A percentile compares a stretch with the other conserved stretches of the same genome.
Conservation (phyloP, 2,329 filamentous ascomycete genomes). For the Penicillium sp. region DNA sequence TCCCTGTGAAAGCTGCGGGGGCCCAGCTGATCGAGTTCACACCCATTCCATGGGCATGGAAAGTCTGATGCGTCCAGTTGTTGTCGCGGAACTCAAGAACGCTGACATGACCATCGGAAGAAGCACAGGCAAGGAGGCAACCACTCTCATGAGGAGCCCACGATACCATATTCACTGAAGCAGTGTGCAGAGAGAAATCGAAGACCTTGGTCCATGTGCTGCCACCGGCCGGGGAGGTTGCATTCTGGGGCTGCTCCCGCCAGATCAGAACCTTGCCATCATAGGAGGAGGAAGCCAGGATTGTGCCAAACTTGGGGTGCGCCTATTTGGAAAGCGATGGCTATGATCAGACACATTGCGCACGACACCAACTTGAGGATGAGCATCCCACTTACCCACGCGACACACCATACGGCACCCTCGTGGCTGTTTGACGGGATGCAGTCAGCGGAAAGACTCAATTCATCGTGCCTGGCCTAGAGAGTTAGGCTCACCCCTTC, state of each 20-base stretch:
- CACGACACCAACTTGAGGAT: background rate
- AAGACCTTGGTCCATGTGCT: conserved; percentile 81
- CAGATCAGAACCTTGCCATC: conserved; percentile 98
- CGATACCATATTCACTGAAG: conserved; percentile 91
- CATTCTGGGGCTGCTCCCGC: conserved; percentile 68
- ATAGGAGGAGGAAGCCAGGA: conserved; percentile 91
- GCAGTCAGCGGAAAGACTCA: conserved; percentile 14
- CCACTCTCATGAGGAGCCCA: conserved; percentile 98
- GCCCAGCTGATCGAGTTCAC: conserved; percentile 97
- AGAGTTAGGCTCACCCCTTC: conserved; percentile 65
- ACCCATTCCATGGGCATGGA: conserved; percentile 87
- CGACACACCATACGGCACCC: conserved; percentile 94
- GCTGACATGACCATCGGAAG: conserved; percentile 86
- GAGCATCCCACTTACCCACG: conserved; percentile 62
- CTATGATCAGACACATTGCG: conserved; percentile 6
- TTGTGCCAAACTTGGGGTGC: conserved; percentile 97
- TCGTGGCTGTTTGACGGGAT: conserved; percentile 67
- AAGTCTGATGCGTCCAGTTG: conserved; percentile 82
- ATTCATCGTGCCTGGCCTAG: background rate
- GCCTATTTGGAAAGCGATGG: conserved; percentile 49
- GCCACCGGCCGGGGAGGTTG: conserved; percentile 41
- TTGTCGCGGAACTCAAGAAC: conserved; percentile 98
- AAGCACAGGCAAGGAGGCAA: conserved; percentile 90
- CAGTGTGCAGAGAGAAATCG: conserved; percentile 90
- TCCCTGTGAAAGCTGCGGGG: conserved; percentile 77